Base-by-base conservation (phyloP, 495 filamentous ascomycete species). In the Podospora sp. region DNA sequence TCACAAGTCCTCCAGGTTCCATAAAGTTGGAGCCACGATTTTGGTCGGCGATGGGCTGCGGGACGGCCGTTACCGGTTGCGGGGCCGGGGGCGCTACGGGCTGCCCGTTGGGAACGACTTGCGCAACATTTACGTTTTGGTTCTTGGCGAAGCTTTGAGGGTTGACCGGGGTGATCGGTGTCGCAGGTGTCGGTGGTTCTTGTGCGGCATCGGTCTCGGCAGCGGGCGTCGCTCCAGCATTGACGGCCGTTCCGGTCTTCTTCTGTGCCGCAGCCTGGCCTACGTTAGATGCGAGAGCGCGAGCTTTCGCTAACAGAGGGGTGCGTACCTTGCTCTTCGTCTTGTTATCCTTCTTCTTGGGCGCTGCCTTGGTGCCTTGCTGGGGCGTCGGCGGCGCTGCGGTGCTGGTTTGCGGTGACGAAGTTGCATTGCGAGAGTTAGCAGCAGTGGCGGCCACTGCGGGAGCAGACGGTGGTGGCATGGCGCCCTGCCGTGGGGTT, bases 331-430 rank as follows among this genome's bases (percentile, higher is more conserved):
- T 96, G 74, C 84, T 79, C 74, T 85, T 87, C 2, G 80, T 78
- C 63, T 87, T 85, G 77, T 91, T 91, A 4, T 82, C 76, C 26
- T 90, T 90, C 81, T 94, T 94, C 85, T 94, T 94, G 0, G 92
- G 90, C 51, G 87, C 88, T 0, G 92, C 69, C 78, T 99, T 97
- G 72, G 86, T 90, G 0, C 80, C 72, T 76, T 91, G 91, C 68
- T 88, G 86, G 12, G 95, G 95, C 3, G 95, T 99, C 7, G 94
- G 94, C 1, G 95, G 94, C 21, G 92, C 91, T 50, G 92, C 87
- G 51, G 78, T 84, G 61, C 80, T 81, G 46, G 90, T 88, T 69
- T 94, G 91, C 29, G 94, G 94, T 50, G 94, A 96, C 50, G 91
- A 84, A 4, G 92, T 92, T 84, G 87, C 50, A 87, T 84, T 69